phyloP scores from a whole-genome alignment of 345 rosid genomes.

The Rhodomyrtus tomentosa region DNA sequence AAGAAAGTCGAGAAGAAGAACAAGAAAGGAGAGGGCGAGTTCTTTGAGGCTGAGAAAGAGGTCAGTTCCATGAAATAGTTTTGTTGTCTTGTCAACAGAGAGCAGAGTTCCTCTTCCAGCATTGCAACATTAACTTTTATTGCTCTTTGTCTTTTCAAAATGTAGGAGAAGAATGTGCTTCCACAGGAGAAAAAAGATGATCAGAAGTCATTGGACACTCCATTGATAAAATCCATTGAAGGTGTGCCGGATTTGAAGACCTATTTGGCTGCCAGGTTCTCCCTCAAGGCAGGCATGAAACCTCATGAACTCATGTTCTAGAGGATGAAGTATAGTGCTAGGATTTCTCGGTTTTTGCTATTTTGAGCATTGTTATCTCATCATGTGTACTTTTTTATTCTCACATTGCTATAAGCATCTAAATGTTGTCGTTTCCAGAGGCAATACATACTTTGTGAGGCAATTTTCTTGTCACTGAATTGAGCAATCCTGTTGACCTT shows the following conservation, averaged over 20 bases:
- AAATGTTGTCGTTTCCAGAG: not conserved
- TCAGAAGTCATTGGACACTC: constrained; percentile 59
- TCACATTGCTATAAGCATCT: not conserved
- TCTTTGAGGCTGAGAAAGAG: constrained; percentile 71
- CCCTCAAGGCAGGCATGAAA: constrained; percentile 69
- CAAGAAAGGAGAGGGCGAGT: constrained; percentile 64
- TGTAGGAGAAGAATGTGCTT: constrained; percentile 51
- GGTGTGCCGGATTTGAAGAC: constrained; percentile 60
- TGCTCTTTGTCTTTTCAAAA: not conserved
- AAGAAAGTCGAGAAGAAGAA: constrained; percentile 69
- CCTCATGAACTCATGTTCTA: constrained; percentile 82
- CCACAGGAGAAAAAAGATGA: constrained; percentile 81
- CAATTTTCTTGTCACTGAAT: not conserved
- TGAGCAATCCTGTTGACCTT: not conserved
- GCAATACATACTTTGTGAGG: not conserved
- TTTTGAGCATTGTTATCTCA: not conserved
- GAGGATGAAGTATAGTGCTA: not conserved
- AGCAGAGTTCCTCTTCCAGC: not conserved
- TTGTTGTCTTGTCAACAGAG: not conserved
- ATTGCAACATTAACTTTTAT: not conserved
- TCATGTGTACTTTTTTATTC: constrained; percentile 5
- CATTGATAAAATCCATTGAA: constrained; percentile 54
- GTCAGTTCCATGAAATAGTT: constrained; percentile 12
- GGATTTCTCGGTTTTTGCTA: not conserved
- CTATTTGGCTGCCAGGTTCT: constrained; percentile 81